Base-by-base conservation (phyloP, 495 filamentous ascomycete species). In the Copromyces sp. region DNA sequence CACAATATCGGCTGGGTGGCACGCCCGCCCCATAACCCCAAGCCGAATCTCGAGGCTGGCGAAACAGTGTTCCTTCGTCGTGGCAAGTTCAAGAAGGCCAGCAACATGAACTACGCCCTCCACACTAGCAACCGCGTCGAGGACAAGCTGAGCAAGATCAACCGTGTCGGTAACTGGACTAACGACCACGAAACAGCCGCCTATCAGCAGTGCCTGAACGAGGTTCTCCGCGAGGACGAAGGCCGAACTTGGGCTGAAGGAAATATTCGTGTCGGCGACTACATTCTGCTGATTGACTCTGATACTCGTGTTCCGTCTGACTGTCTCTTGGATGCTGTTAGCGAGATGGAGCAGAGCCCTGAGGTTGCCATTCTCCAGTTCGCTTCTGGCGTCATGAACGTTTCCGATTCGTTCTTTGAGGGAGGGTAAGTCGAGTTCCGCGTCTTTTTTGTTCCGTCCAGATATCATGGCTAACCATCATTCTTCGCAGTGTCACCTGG, bases 71-170 rank as follows among this genome's bases (percentile, higher is more conserved):
- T 90, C 77, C 74, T 87, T 37, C 86, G 90, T 12, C 82, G 86
- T 8, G 90, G 90, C 65, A 91, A 91, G 78, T 92, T 92, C 83
- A 92, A 92, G 83, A 92, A 91, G 78, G 89, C 89, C 35, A 90
- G 89, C 38, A 92, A 92, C 80, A 92, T 92, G 90, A 92, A 92
- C 78, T 92, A 89, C 69, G 88, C 86, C 11, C 77, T 91, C 77
- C 83, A 83, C 79, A 77, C 88, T 40, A 89, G 86, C 77, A 86
- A 86, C 69, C 81, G 85, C 16, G 86, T 91, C 40, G 90, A 91
- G 76, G 86, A 88, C 2, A 89, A 86, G 73, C 82, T 92, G 9
- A 71, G 73, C 16, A 68, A 74, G 16, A 73, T 87, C 47, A 76
- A 82, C 6, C 81, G 87, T 16, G 70, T 78, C 9, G 73, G 79